Evolutionary conservation across 1,284 basidiomycete species (phyloP).

Genomic region (Rhizoctonia solani): DNA sequence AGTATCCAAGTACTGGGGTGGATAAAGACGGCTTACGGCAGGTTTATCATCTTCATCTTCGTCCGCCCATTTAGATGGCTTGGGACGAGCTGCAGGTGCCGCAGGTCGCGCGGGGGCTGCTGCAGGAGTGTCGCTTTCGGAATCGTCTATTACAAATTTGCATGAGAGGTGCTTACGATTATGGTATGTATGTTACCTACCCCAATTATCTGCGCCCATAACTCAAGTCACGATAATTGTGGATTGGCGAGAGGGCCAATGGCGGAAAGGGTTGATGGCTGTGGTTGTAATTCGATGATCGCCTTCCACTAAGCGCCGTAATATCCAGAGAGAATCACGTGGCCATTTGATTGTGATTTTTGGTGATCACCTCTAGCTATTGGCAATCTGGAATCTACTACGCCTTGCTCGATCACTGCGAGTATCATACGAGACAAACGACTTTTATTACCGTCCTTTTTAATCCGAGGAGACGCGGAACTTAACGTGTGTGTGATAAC

Average conservation of each 20-base stretch:
- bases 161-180: neutral
- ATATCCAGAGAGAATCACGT: no score
- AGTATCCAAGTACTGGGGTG: conserved; percentile 54
- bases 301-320: no score
- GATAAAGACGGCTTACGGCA: conserved; percentile 49
- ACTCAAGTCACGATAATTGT: neutral
- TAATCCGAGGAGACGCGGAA: no score
- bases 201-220: conserved; percentile 30
- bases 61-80: conserved; percentile 66
- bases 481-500: no score
- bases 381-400: no score
- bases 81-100: conserved; percentile 43
- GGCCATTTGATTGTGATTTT: no score
- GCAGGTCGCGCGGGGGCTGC: conserved; percentile 47
- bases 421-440: no score
- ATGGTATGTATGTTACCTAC: neutral
- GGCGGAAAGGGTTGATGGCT: no score
- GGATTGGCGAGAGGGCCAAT: no score
- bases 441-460: no score
- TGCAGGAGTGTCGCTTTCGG: conserved; percentile 55
- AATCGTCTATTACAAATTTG: conserved; percentile 47
- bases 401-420: no score
- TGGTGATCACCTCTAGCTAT: no score
- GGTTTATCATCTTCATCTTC: conserved; percentile 78
- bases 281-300: neutral